Conservation (phyloP, 805 yeast species). For the Candida stauntonica region DNA sequence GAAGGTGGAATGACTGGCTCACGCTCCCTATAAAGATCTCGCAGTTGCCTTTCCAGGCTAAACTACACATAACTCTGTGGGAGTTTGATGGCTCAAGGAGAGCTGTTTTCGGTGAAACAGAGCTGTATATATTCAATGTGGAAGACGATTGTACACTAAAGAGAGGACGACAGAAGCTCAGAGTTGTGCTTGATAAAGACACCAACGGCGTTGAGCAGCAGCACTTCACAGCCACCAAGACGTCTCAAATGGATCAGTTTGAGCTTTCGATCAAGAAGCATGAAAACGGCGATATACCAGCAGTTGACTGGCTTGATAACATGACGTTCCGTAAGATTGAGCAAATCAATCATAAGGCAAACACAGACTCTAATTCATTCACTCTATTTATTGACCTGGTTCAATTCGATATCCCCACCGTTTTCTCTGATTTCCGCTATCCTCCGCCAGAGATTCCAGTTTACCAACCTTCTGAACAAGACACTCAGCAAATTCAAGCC, state of each 20-base stretch:
- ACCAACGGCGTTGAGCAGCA: background rate
- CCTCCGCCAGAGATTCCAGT: slow-evolving; percentile 31
- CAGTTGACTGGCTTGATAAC: slow-evolving; percentile 71
- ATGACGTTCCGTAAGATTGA: slow-evolving; percentile 51
- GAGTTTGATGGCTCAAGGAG: slow-evolving; percentile 57
- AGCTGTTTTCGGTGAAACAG: slow-evolving; percentile 56
- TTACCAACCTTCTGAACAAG: slow-evolving; percentile 43
- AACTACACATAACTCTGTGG: slow-evolving; percentile 58
- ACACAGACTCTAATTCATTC: slow-evolving; percentile 30
- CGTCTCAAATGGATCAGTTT: slow-evolving; percentile 39
- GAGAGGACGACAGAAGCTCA: slow-evolving; percentile 64
- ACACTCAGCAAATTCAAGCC: slow-evolving; percentile 19
- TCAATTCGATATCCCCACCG: slow-evolving; percentile 68
- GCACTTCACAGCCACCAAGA: slow-evolving; percentile 10
- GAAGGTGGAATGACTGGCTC: slow-evolving; percentile 70
- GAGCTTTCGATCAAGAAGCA: slow-evolving; percentile 55
- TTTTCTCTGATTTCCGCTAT: slow-evolving; percentile 56
- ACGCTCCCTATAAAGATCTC: slow-evolving; percentile 65
- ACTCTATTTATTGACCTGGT: slow-evolving; percentile 50
- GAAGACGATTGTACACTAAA: slow-evolving; percentile 55
- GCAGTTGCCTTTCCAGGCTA: slow-evolving; percentile 64
- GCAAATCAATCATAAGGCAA: slow-evolving; percentile 20
- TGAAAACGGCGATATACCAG: slow-evolving; percentile 61
- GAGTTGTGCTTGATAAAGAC: slow-evolving; percentile 36
- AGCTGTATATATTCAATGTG: slow-evolving; percentile 52